Conservation (phyloP, 2,329 filamentous ascomycete species). For the Remersonia thermophila region DNA sequence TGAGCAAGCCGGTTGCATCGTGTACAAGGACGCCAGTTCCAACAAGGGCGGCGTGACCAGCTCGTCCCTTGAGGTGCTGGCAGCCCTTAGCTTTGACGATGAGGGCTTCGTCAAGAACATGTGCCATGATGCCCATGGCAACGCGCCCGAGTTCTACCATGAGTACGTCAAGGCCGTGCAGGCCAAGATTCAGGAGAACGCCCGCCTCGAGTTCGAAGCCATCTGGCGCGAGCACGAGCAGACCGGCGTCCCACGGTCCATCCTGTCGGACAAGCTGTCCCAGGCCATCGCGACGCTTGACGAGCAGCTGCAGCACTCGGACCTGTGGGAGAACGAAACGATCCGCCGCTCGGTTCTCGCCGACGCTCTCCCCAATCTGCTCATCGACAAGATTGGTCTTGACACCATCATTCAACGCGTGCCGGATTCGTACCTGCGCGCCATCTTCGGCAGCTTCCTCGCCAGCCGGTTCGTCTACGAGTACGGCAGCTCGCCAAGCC, state of each 20-base stretch:
- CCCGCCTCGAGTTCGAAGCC: constrained; percentile 87
- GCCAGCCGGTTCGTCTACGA: constrained; percentile 94
- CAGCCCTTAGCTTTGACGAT: constrained; percentile 89
- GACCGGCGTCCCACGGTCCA: constrained; percentile 66
- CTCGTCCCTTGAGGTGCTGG: constrained; percentile 89
- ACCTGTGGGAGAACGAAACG: constrained; percentile 74
- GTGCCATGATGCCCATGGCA: constrained; percentile 65
- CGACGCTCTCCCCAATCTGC: constrained; percentile 73
- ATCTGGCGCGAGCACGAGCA: constrained; percentile 91
- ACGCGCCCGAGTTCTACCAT: constrained; percentile 81
- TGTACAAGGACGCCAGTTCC: constrained; percentile 95
- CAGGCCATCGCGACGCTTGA: constrained; percentile 91
- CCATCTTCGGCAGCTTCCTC: constrained; percentile 93
- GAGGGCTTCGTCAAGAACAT: constrained; percentile 80
- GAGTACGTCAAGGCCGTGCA: constrained; percentile 88
- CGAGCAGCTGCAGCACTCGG: constrained; percentile 87
- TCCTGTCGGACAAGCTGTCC: constrained; percentile 85
- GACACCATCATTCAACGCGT: constrained; percentile 79
- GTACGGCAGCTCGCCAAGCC: constrained; percentile 81
- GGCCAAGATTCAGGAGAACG: constrained; percentile 80
- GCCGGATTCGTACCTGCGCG: constrained; percentile 79
- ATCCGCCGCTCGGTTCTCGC: constrained; percentile 67
- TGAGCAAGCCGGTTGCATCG: constrained; percentile 84
- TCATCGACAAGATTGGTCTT: constrained; percentile 82
- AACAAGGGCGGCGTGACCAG: constrained; percentile 99